Percentiles rank a stretch among this genome's conserved stretches.
phyloP scores from a whole-genome alignment of 202 grass and related monocot species.

The Eragrostis tef region DNA sequence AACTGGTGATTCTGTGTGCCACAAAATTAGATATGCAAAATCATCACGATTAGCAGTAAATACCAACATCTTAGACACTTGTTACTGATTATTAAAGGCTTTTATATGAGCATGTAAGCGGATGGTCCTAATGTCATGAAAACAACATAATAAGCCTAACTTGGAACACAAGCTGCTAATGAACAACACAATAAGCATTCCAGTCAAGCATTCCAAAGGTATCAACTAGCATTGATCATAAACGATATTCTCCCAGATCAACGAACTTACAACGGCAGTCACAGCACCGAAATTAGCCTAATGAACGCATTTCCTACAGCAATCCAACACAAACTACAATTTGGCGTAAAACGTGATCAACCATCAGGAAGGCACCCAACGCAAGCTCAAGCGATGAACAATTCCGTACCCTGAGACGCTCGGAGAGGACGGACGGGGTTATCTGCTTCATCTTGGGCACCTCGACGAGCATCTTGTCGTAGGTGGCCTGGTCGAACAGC shows the following conservation, averaged over 20 bases:
- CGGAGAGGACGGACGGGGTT: conserved; percentile 62
- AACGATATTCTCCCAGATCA: background rate
- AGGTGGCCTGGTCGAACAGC: no score
- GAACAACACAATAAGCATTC: background rate
- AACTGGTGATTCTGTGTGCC: no score
- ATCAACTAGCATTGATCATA: background rate
- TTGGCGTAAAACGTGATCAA: background rate
- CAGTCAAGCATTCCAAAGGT: background rate
- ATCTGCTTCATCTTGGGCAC: no score
- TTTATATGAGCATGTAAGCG: no score
- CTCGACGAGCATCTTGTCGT: no score
- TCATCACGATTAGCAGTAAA: no score
- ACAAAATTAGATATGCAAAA: no score
- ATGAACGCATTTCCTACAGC: background rate
- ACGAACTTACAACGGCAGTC: background rate
- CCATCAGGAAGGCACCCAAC: background rate
- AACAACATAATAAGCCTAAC: no score
- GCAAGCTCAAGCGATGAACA: background rate
- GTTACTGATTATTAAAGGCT: no score
- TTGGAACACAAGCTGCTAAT: no score
- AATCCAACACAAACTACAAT: background rate
- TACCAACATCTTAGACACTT: no score
- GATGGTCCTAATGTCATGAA: no score
- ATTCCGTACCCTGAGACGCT: conserved; percentile 70
- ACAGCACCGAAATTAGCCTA: background rate